Conservation (phyloP, 352 stramenopile genomes). For the Thalassiosira sp. region DNA sequence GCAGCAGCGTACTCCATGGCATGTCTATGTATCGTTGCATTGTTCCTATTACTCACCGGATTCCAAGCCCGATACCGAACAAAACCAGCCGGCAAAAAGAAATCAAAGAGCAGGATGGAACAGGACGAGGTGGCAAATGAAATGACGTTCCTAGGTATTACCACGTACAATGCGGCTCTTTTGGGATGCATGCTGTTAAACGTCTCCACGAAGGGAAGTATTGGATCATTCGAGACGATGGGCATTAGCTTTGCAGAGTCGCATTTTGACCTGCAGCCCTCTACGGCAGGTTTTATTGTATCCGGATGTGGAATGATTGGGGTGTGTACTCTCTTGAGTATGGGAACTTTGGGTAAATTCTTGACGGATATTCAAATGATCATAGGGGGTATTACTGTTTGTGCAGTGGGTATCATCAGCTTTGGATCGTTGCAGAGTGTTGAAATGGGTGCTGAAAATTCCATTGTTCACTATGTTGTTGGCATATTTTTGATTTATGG, state of each 20-base stretch:
- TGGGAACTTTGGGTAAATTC: constrained; percentile 63
- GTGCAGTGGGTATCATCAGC: constrained; percentile 71
- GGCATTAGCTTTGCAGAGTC: constrained; percentile 80
- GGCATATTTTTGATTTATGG: constrained; percentile 86
- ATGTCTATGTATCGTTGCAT: constrained; percentile 47
- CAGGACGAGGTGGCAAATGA: constrained; percentile 71
- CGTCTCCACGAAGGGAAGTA: constrained; percentile 84
- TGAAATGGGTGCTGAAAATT: constrained; percentile 53
- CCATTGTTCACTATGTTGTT: constrained; percentile 59
- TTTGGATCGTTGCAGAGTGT: constrained; percentile 52
- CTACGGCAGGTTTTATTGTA: constrained; percentile 70
- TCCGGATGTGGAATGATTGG: constrained; percentile 71
- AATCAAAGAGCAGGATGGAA: constrained; percentile 45
- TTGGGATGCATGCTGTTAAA: constrained; percentile 83
- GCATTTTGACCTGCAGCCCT: constrained; percentile 68
- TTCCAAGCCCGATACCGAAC: constrained; percentile 75
- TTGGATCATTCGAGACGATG: constrained; percentile 86
- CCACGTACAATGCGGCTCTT: constrained; percentile 73
- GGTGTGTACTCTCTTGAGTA: constrained; percentile 66
- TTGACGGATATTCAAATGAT: constrained; percentile 85
- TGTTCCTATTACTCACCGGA: constrained; percentile 64
- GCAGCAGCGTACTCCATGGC: constrained; percentile 82
- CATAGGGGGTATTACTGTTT: constrained; percentile 80
- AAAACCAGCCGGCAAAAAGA: constrained; percentile 62
- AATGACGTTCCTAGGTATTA: constrained; percentile 54